Base-by-base conservation (phyloP, 1,139 yeast species). In the Scheffersomyces parashehatae region DNA sequence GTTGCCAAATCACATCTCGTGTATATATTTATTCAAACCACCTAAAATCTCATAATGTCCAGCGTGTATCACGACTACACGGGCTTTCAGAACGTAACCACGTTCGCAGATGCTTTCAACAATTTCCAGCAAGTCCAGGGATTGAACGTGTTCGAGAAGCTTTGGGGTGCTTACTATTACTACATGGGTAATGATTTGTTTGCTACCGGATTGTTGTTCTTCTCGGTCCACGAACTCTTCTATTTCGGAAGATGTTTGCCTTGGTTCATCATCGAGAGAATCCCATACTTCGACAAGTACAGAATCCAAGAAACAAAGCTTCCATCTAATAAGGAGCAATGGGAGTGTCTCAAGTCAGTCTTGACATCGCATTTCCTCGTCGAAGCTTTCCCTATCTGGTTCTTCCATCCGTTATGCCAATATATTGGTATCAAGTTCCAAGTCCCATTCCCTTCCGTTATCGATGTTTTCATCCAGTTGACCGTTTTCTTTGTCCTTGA, bases 381-480 rank as follows among this genome's bases (percentile, higher is more conserved):
- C 37, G 79, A 73, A 53, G 76, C 73, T 5, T 65, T 73, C 41
- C 78, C 79, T 28, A 73, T 73, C 48, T 73, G 79, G 79, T 65
- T 73, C 31, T 73, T 73, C 64, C 79, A 73, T 50, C 79, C 79
- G 9, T 50, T 73, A 29, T 70, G 76, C 53, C 61, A 68, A 47
- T 60, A 60, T 39, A 61, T 73, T 41, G 73, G 74, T 30, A 71
- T 73, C 43, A 58, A 64, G 13, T 66, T 59, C 44, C 53, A 53
- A 12, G 73, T 71, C 11, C 78, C 78, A 9, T 73, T 73, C 61
- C 79, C 79, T 10, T 44, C 62, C 2, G 44, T 57, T 44, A 47
- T 52, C 4, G 60, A 64, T 29, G 63, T 70, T 52, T 50, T 53
- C 4, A 44, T 62, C 16, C 77, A 73, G 47, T 59, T 71, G 45